phyloP scores from a whole-genome alignment of 129 eudicot species.

The Glebionis coronaria region DNA sequence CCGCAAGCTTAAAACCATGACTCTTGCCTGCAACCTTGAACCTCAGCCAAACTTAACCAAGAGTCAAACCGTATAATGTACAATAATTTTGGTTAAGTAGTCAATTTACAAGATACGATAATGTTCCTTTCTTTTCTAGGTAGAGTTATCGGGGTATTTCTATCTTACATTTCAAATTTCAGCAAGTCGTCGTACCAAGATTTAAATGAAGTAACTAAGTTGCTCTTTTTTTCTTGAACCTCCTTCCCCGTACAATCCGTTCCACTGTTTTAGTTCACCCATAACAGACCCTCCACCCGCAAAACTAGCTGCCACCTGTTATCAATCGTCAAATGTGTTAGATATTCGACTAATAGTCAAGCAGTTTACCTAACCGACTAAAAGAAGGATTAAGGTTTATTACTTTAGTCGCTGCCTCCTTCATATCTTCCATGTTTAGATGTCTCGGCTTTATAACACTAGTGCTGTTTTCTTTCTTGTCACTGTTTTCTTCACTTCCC shows the following conservation, averaged over 20 bases:
- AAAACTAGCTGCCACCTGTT: conserved; percentile 88
- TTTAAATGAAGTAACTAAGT: conserved; percentile 67
- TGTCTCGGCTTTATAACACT: conserved; percentile 62
- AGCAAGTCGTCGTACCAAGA: background rate
- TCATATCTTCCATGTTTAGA: conserved; percentile 85
- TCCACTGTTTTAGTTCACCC: conserved; percentile 86
- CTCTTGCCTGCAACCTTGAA: no score
- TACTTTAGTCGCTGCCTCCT: conserved; percentile 79
- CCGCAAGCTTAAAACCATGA: no score
- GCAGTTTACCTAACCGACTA: background rate
- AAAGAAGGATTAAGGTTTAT: background rate
- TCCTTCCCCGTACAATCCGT: conserved; percentile 85
- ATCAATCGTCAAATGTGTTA: background rate
- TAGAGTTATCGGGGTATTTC: background rate
- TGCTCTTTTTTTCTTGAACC: conserved; percentile 83
- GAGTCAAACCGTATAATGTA: conserved; percentile 14
- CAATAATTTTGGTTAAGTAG: conserved; percentile 12
- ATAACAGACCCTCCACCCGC: conserved; percentile 71
- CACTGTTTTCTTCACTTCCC: conserved; percentile 29
- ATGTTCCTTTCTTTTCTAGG: background rate
- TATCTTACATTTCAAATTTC: no score
- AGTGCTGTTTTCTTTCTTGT: conserved; percentile 44
- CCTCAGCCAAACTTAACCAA: no score
- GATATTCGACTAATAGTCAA: conserved; percentile 29
- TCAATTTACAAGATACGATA: conserved; percentile 10